Conservation (phyloP, 257 asterid species). For the Solanum lycopersicoides region DNA sequence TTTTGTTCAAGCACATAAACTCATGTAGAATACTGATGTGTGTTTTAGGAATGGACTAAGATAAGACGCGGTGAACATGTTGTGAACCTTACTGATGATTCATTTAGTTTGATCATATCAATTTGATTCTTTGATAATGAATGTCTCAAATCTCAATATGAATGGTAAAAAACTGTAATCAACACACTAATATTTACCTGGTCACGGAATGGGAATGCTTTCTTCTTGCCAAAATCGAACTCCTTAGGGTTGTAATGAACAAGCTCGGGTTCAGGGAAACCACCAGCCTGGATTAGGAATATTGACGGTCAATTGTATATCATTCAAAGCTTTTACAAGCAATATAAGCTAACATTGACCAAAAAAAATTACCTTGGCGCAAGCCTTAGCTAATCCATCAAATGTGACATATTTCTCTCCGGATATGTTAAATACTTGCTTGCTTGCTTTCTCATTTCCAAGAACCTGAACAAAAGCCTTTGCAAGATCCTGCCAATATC, state of each 20-base stretch:
- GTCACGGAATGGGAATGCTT: slow-evolving; percentile 87
- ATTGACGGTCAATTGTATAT: not conserved
- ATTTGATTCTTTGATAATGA: not conserved
- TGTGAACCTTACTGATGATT: not conserved
- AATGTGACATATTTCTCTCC: slow-evolving; percentile 93
- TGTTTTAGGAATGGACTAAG: not conserved
- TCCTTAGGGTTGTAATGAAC: slow-evolving; percentile 94
- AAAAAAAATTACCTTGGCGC: slow-evolving; percentile 59
- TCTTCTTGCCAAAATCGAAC: slow-evolving; percentile 96
- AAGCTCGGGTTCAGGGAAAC: slow-evolving; percentile 96
- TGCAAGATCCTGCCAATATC: slow-evolving; percentile 68
- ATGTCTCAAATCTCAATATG: not conserved
- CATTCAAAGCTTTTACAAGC: not conserved
- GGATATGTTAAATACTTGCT: slow-evolving; percentile 83
- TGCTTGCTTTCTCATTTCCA: slow-evolving; percentile 86
- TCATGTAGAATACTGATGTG: not conserved
- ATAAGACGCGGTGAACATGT: not conserved
- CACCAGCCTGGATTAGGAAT: slow-evolving; percentile 59
- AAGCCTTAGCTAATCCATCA: slow-evolving; percentile 92
- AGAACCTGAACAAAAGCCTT: slow-evolving; percentile 75
- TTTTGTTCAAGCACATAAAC: not conserved
- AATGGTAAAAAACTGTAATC: not conserved
- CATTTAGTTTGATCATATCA: not conserved
- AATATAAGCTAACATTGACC: not conserved
- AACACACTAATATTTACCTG: slow-evolving; percentile 39